Evolutionary conservation across 768 basidiomycete species (phyloP).

Genomic region (Psilocybe sp.): DNA sequence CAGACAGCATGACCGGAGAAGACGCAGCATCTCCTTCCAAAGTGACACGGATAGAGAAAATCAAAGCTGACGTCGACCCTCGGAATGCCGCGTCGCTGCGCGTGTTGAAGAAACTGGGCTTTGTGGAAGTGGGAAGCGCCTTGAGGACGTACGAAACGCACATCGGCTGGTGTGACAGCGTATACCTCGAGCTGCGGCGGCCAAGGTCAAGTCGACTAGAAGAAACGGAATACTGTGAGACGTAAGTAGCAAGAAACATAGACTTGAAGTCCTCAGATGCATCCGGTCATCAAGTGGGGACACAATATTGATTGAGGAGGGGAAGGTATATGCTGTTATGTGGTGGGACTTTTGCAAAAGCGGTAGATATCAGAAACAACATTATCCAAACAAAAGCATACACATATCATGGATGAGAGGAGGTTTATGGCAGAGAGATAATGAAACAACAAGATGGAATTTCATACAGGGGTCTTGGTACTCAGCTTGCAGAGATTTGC

Average conservation of each 20-base stretch:
- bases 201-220: not conserved
- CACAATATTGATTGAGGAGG: no score
- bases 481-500: not conserved
- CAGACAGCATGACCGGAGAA: not conserved
- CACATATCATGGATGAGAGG: not conserved
- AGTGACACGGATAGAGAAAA: not conserved
- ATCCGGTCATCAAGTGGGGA: no score
- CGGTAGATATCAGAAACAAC: no score
- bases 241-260: no score
- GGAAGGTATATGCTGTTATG: no score
- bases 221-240: no score
- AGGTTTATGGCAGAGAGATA: no score
- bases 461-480: no score
- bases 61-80: slow-evolving; percentile 23
- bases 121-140: slow-evolving; percentile 16
- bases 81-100: slow-evolving; percentile 15
- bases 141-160: slow-evolving; percentile 20
- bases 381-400: not conserved
- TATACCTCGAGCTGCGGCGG: slow-evolving; percentile 17
- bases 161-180: slow-evolving; percentile 23
- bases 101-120: slow-evolving; percentile 18
- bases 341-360: no score
- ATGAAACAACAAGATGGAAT: no score
- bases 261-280: no score
- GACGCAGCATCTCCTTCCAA: not conserved